phyloP scores from a whole-genome alignment of 2,329 filamentous ascomycete genomes.

The Curvularia hawaiiensis region DNA sequence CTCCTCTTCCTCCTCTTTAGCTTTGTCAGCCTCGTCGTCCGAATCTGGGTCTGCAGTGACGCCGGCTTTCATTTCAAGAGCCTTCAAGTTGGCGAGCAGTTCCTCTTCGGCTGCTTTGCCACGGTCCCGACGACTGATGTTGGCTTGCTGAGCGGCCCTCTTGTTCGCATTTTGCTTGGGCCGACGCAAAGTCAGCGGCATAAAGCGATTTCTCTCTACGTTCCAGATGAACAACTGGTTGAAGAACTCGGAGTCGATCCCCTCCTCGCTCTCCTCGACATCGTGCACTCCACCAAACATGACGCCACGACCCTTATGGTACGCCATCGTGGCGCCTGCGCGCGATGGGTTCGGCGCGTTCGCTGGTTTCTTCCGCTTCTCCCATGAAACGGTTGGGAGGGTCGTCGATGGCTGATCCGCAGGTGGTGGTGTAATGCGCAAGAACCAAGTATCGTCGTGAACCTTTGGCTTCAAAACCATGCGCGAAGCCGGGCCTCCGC shows the following conservation, averaged over 20 bases:
- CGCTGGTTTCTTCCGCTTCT: slow-evolving; percentile 87
- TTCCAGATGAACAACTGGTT: slow-evolving; percentile 92
- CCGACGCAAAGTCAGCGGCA: slow-evolving; percentile 78
- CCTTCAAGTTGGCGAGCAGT: slow-evolving; percentile 81
- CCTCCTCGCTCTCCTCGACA: slow-evolving; percentile 88
- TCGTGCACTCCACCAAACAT: slow-evolving; percentile 95
- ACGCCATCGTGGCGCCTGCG: slow-evolving; percentile 91
- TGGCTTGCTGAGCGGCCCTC: slow-evolving; percentile 50
- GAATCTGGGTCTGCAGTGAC: slow-evolving; percentile 54
- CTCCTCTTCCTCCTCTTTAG: slow-evolving; percentile 49
- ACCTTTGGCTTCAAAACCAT: slow-evolving; percentile 85
- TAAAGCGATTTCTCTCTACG: slow-evolving; percentile 92
- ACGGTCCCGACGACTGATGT: slow-evolving; percentile 61
- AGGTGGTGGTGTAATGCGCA: slow-evolving; percentile 76
- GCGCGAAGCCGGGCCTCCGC: slow-evolving; percentile 64
- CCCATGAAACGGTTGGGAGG: slow-evolving; percentile 82
- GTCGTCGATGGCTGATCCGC: slow-evolving; percentile 69
- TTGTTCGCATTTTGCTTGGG: slow-evolving; percentile 71
- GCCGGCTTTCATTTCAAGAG: slow-evolving; percentile 76
- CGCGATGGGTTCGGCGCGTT: slow-evolving; percentile 84
- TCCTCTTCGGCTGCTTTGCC: slow-evolving; percentile 93
- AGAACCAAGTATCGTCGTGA: slow-evolving; percentile 93
- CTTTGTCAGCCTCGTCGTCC: slow-evolving; percentile 33
- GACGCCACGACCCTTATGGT: slow-evolving; percentile 91
- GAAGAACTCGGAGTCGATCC: slow-evolving; percentile 97